A percentile compares a stretch with the other conserved stretches of the same genome.
Conservation (phyloP, 1,284 basidiomycete species). For the Sanguinoderma infundibulare region DNA sequence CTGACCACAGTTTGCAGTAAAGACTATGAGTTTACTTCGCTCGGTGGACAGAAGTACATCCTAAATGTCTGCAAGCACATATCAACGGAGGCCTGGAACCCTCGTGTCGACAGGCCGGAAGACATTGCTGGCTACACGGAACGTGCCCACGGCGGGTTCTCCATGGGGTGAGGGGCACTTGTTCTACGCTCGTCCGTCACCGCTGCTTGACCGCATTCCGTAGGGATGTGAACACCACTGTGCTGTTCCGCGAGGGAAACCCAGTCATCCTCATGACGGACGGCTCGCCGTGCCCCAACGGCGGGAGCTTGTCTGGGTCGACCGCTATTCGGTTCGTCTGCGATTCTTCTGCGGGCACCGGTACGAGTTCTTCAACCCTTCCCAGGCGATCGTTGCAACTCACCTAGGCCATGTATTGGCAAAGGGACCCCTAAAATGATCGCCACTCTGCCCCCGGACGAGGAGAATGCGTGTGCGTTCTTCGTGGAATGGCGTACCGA, state of each 20-base stretch:
- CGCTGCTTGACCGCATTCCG: conserved; percentile 1
- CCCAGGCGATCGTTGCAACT: neutral
- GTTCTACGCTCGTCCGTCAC: neutral
- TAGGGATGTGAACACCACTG: conserved; percentile 65
- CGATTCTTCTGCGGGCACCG: conserved; percentile 55
- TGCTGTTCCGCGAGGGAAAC: conserved; percentile 52
- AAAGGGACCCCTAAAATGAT: conserved; percentile 59
- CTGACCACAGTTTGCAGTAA: conserved; percentile 46
- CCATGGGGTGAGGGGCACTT: conserved; percentile 62
- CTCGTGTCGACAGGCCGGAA: conserved; percentile 53
- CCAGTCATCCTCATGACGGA: conserved; percentile 55
- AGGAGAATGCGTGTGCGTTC: conserved; percentile 67
- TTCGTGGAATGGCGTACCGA: conserved; percentile 76
- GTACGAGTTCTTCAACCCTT: conserved; percentile 36
- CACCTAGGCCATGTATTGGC: neutral
- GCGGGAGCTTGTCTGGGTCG: conserved; percentile 53
- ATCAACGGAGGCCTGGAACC: conserved; percentile 58
- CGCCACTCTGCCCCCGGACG: conserved; percentile 64
- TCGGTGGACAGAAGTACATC: conserved; percentile 49
- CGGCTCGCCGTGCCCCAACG: conserved; percentile 61
- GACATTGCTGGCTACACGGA: conserved; percentile 68
- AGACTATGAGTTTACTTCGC: conserved; percentile 60
- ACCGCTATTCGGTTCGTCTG: conserved; percentile 74
- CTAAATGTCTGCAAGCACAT: conserved; percentile 70
- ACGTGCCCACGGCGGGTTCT: conserved; percentile 67